Evolutionary conservation across 352 stramenopile species (phyloP), one percentile per base, ranked within the genome.

Genomic region (Phytophthora boehmeriae): DNA sequence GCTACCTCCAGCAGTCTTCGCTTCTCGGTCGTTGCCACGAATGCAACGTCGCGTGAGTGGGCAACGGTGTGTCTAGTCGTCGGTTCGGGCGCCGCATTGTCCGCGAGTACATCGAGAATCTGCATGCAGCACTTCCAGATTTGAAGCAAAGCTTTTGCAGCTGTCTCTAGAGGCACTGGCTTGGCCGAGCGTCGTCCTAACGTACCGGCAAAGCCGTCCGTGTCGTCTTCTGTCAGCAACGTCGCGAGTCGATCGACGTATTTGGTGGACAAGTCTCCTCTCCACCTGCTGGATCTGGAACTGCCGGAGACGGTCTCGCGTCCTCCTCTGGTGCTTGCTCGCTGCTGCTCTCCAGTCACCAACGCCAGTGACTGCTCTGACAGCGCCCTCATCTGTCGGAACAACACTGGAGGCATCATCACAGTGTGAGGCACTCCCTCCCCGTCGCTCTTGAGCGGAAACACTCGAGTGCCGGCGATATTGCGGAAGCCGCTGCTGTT

Each of bases 51-150:
- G 4, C 43, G 52, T 4, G 59, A 66, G 22, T 69, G 58, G 5
- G 59, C 65, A 23, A 82, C 52, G 22, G 72, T 78, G 46, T 73
- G 68, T 35, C 72, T 36, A 14, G 70, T 52, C 2, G 54, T 66
- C 17, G 57, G 60, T 19, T 74, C 58, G 0, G 59, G 57, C 3
- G 46, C 48, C 8, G 62, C 53, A 9, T 78, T 68, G 14, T 76
- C 63, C 16, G 63, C 68, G 2, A 76, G 58, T 13, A 66, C 64
- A 42, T 73, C 63, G 1, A 92, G 49, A 41, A 84, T 78, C 61
- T 80, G 71, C 10, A 87, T 63, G 43, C 79, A 60, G 61, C 73
- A 76, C 4, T 79, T 64, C 83, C 83, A 92, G n/a, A 89, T 66
- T 63, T 77, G 65, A 5, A 90, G 60, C 53, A 89, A 69, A 23